These are phyloP conservation scores for Petunia hybrid DNA, from an alignment of 305 asterid species.

Conservation along the genomic window DNA sequence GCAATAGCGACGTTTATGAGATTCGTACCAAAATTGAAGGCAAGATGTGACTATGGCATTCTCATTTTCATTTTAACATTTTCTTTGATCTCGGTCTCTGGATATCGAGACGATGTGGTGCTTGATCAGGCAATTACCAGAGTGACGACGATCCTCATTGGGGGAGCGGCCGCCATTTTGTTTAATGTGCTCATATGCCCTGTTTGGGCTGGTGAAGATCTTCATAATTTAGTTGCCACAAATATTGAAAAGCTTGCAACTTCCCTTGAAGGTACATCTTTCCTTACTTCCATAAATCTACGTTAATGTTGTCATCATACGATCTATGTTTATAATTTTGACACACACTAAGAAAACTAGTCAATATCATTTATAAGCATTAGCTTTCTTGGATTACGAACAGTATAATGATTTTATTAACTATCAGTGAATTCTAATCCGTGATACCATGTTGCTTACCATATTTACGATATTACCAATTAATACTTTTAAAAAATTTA, in stretches of 20 bases:
- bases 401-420: no score
- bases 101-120: conserved; percentile 53
- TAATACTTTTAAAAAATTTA: no score
- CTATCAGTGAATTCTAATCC: no score
- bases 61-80: conserved; percentile 73
- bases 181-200: conserved; percentile 63
- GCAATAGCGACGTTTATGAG: conserved; percentile 56
- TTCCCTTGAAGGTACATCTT: conserved; percentile 55
- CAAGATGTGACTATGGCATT: conserved; percentile 77
- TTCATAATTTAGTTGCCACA: conserved; percentile 60
- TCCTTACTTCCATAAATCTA: no score
- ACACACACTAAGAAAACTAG: no score
- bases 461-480: no score
- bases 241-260: conserved; percentile 60
- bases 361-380: no score
- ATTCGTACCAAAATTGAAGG: conserved; percentile 72
- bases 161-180: conserved; percentile 58
- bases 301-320: no score
- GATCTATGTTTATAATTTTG: no score
- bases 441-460: no score
- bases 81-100: conserved; percentile 66
- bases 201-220: conserved; percentile 88
- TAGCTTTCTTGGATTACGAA: no score
- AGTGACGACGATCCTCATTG: conserved; percentile 62
- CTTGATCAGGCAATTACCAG: conserved; percentile 58